Evolutionary conservation across 352 stramenopile genomes (phyloP).

Genomic region (Pseudoperonospora humuli): DNA sequence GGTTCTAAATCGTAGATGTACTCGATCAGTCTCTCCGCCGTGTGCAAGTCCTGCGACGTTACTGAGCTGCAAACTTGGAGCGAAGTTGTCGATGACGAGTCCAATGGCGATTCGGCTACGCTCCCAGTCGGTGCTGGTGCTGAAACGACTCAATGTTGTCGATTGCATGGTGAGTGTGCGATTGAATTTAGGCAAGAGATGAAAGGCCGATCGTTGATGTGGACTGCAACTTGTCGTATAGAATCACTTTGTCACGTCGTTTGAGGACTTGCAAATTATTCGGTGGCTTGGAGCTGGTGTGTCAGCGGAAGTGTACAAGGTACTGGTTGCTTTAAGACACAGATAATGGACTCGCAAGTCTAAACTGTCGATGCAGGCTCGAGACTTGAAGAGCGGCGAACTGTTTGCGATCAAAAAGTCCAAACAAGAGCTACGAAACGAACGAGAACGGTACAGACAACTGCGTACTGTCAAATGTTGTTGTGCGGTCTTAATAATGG

Average conservation of each 20-base stretch:
- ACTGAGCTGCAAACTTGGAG: constrained; percentile 29
- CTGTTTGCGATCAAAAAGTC: constrained; percentile 80
- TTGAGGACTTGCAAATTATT: constrained; percentile 49
- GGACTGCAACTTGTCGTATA: constrained; percentile 3
- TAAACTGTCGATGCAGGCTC: constrained; percentile 35
- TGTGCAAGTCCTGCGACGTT: constrained; percentile 35
- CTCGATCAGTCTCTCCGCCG: constrained; percentile 19
- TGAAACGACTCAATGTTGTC: constrained; percentile 19
- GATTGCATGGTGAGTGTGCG: constrained; percentile 16
- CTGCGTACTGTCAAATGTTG: too few relatives aligned
- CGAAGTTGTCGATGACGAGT: constrained; percentile 35
- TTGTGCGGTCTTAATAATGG: background rate
- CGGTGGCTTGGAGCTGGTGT: constrained; percentile 58
- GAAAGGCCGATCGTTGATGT: background rate
- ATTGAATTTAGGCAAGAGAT: background rate
- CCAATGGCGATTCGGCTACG: constrained; percentile 13
- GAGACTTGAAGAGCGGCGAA: constrained; percentile 24
- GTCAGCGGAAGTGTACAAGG: constrained; percentile 67
- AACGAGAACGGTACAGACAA: constrained; percentile 62
- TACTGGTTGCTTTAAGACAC: too few relatives aligned
- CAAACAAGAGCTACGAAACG: constrained; percentile 63
- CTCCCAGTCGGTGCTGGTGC: constrained; percentile 16
- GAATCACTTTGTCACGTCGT: constrained; percentile 26
- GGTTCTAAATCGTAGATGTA: constrained; percentile 6
- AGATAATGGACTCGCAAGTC: too few relatives aligned